These are phyloP conservation scores for Coffea canephora DNA, from an alignment of 257 asterid genomes.

Conservation along the genomic window DNA sequence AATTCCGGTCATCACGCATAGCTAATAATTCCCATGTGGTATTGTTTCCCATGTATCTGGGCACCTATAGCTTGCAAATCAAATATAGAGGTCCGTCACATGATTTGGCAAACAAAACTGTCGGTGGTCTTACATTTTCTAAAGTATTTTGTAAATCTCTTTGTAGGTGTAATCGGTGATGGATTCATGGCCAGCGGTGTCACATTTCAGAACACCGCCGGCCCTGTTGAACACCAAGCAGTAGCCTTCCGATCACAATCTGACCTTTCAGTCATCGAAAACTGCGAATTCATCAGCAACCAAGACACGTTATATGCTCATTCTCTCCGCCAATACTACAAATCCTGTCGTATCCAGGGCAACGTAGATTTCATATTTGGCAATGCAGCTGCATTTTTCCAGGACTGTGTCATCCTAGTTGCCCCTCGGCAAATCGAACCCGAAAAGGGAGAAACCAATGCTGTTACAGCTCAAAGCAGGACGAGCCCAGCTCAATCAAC, in stretches of 20 bases:
- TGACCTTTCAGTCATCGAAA: constrained; percentile 41
- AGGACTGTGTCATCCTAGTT: constrained; percentile 36
- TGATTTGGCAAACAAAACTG: too few species aligned
- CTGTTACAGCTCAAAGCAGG: constrained; percentile 55
- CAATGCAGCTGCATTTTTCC: constrained; percentile 47
- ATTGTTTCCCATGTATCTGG: too few species aligned
- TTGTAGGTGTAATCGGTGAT: constrained; percentile 45
- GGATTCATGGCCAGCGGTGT: constrained; percentile 53
- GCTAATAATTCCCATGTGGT: too few species aligned
- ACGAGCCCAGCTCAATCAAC: constrained; percentile 46
- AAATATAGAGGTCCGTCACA: too few species aligned
- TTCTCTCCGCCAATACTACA: constrained; percentile 51
- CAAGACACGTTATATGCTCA: constrained; percentile 54
- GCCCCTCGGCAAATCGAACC: constrained; percentile 44
- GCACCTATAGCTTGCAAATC: too few species aligned
- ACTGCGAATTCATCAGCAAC: constrained; percentile 49
- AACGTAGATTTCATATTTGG: constrained; percentile 54
- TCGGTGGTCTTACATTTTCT: too few species aligned
- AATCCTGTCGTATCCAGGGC: constrained; percentile 52
- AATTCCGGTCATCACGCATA: too few species aligned
- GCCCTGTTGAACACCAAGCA: constrained; percentile 52
- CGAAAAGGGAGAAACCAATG: constrained; percentile 47
- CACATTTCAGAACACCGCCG: constrained; percentile 51
- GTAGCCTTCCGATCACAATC: constrained; percentile 54
- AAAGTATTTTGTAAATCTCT: too few species aligned